phyloP scores from a whole-genome alignment of 192 early-diverging fungal genomes.

The Linderina pennispora region DNA sequence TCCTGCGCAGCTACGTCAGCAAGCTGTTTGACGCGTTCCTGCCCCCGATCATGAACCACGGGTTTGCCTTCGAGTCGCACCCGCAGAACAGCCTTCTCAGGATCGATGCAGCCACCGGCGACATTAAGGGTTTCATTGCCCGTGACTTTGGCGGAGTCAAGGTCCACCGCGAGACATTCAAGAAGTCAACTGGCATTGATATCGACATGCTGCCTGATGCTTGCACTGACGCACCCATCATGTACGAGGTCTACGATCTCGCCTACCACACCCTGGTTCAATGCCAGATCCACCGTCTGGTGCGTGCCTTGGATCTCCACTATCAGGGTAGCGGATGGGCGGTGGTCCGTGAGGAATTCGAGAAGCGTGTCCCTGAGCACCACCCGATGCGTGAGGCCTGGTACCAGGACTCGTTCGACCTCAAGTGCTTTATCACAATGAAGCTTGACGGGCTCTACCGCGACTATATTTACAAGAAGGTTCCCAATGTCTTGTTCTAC shows the following conservation, averaged over 20 bases:
- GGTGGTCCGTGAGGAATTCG: conserved; percentile 48
- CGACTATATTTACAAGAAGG: conserved; percentile 46
- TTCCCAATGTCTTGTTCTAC: conserved; percentile 46
- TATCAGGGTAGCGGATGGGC: conserved; percentile 55
- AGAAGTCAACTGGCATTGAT: conserved; percentile 32
- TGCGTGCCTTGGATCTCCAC: conserved; percentile 55
- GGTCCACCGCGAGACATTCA: conserved; percentile 50
- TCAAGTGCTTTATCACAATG: conserved; percentile 62
- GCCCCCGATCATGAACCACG: conserved; percentile 53
- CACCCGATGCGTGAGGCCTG: conserved; percentile 45
- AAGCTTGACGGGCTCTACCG: conserved; percentile 62
- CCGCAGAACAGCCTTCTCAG: conserved; percentile 56
- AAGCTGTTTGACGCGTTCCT: conserved; percentile 53
- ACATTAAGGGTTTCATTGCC: conserved; percentile 53
- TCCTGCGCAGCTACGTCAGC: conserved; percentile 45
- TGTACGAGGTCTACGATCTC: conserved; percentile 49
- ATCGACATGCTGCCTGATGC: conserved; percentile 52
- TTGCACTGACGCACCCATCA: conserved; percentile 47
- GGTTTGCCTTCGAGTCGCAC: conserved; percentile 64
- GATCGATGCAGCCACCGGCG: conserved; percentile 45
- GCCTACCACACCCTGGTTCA: conserved; percentile 60
- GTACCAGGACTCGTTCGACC: conserved; percentile 42
- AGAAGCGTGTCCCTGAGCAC: conserved; percentile 35
- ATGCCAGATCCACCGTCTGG: conserved; percentile 54
- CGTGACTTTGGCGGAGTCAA: conserved; percentile 69